A percentile compares a stretch with the other conserved stretches of the same genome.
These are phyloP conservation scores for Cladophialophora psammophila DNA, from an alignment of 2,329 filamentous ascomycete genomes.

Conservation along the genomic window DNA sequence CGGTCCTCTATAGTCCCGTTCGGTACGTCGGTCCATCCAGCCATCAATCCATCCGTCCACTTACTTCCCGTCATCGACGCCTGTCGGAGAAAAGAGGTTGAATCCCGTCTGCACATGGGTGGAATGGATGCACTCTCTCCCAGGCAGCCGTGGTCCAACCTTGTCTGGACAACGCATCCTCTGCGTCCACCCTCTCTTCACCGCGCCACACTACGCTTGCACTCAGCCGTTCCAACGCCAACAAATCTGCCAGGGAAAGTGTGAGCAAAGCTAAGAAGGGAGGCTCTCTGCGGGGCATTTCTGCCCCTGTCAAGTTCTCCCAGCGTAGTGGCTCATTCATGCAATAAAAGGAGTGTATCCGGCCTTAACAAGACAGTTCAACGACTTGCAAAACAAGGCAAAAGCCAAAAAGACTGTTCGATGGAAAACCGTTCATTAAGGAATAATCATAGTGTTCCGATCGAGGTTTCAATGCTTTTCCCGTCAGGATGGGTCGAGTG, in stretches of 20 bases:
- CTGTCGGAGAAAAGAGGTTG: too few relatives aligned
- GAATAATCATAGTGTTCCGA: constrained; percentile 20
- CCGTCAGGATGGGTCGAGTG: constrained; percentile 13
- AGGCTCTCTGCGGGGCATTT: not conserved
- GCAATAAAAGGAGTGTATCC: not conserved
- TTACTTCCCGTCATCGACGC: too few relatives aligned
- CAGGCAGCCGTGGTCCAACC: too few relatives aligned
- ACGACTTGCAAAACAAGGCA: not conserved
- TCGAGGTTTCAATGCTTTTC: constrained; percentile 20
- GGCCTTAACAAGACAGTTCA: not conserved
- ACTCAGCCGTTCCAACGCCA: not conserved
- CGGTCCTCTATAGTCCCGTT: not conserved
- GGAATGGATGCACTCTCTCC: too few relatives aligned
- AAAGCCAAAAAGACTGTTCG: constrained; percentile 14
- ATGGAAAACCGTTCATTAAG: constrained; percentile 28
- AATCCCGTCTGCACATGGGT: too few relatives aligned
- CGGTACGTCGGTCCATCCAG: not conserved
- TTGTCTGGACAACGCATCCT: too few relatives aligned
- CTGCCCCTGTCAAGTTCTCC: not conserved
- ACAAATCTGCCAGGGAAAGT: not conserved
- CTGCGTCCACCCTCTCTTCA: not conserved
- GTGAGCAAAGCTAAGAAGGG: not conserved
- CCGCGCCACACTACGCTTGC: not conserved
- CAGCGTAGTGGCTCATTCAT: not conserved
- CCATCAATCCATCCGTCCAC: not conserved